Percentiles rank a stretch among this genome's conserved stretches.
Conservation (phyloP, 1,284 basidiomycete genomes). For the Boletellus deceptivus region DNA sequence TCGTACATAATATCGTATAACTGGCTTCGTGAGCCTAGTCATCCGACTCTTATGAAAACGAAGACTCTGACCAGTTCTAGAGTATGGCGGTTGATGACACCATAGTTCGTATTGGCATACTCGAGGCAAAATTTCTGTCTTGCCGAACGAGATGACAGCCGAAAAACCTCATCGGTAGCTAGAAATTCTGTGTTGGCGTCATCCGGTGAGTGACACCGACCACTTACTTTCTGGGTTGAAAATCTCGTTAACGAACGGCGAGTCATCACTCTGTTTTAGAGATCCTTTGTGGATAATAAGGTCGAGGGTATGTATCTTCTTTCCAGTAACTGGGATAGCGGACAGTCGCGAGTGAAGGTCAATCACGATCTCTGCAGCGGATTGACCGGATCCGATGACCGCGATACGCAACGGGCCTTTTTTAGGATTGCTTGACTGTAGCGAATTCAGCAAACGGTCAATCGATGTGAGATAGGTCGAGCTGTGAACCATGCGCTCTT, state of each 20-base stretch:
- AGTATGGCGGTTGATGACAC: constrained; percentile 52
- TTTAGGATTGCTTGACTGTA: constrained; percentile 15
- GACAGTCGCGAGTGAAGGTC: constrained; percentile 46
- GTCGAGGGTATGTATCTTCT: constrained; percentile 42
- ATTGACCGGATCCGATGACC: constrained; percentile 56
- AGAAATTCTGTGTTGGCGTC: constrained; percentile 5
- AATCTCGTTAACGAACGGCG: constrained; percentile 58
- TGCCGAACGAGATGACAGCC: constrained; percentile 36
- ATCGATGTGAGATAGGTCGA: constrained; percentile 45
- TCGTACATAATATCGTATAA: constrained; percentile 56
- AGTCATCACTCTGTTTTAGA: constrained; percentile 55
- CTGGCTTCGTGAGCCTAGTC: constrained; percentile 25
- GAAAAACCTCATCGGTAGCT: constrained; percentile 45
- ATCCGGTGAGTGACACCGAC: background rate
- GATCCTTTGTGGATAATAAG: constrained; percentile 56
- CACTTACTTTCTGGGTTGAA: constrained; percentile 51
- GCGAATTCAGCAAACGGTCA: constrained; percentile 34
- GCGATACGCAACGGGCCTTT: constrained; percentile 44
- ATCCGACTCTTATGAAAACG: background rate
- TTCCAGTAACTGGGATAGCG: constrained; percentile 23
- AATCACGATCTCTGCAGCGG: constrained; percentile 53
- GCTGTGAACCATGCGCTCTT: constrained; percentile 44
- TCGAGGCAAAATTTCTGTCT: constrained; percentile 42
- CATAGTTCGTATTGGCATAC: constrained; percentile 55
- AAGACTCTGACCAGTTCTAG: constrained; percentile 40